Conservation (phyloP, 1,284 basidiomycete species). For the Athelia psychrophila region DNA sequence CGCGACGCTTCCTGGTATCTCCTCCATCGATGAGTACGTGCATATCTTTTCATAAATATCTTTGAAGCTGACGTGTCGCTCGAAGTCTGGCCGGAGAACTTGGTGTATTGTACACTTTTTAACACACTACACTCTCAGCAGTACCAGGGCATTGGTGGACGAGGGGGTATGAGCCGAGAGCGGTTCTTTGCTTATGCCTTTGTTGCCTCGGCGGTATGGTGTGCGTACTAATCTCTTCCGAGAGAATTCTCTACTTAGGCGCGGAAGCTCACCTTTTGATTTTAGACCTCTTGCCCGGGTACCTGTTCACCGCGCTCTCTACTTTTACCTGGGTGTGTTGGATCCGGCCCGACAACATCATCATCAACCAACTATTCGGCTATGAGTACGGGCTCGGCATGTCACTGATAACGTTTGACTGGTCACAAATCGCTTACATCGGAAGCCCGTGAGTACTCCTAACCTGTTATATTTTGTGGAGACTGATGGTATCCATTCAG, state of each 20-base stretch:
- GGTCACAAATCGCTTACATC: constrained; percentile 41
- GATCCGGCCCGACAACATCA: constrained; percentile 58
- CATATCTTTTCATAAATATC: too few relatives aligned
- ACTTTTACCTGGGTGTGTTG: constrained; percentile 69
- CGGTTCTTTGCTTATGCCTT: constrained; percentile 52
- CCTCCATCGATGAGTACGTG: constrained; percentile 64
- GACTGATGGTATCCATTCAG: background rate
- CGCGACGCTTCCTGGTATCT: constrained; percentile 65
- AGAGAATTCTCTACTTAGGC: constrained; percentile 43
- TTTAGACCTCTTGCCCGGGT: constrained; percentile 44
- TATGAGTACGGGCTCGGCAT: constrained; percentile 30
- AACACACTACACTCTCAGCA: constrained; percentile 63
- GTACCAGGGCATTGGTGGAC: constrained; percentile 37
- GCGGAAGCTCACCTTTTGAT: background rate
- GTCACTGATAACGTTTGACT: constrained; percentile 39
- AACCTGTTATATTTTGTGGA: background rate
- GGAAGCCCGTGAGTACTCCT: constrained; percentile 28
- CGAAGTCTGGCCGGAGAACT: constrained; percentile 69
- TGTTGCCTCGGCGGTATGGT: constrained; percentile 45
- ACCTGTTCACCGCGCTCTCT: constrained; percentile 44
- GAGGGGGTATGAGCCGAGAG: constrained; percentile 46
- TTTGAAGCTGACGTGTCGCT: too few relatives aligned
- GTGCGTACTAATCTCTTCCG: constrained; percentile 66
- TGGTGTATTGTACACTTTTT: constrained; percentile 81
- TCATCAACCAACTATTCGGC: constrained; percentile 11